Base-by-base conservation (phyloP, 2,329 filamentous ascomycete genomes). In the Orbilia brochopaga region DNA sequence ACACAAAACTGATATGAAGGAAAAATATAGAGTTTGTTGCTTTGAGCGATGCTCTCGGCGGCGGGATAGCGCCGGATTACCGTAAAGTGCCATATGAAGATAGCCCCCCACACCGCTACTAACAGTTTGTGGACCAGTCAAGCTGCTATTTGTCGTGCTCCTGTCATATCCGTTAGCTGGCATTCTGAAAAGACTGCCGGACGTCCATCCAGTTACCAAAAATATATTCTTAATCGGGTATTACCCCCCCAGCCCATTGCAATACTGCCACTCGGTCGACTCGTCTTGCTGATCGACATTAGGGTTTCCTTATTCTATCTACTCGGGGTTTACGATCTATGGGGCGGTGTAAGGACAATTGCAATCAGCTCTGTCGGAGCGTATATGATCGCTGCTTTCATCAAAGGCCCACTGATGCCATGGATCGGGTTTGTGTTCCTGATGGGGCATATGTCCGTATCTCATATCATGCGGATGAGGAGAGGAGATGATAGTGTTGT, bases 391-490 rank as follows among this genome's bases (percentile, higher is more conserved):
- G 90, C 93, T 58, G 87, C 89, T 75, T 92, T 88, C 78, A 82
- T 97, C 50, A 85, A 91, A 75, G 92, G 91, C 19, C 91, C 91
- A 0, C 90, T 93, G 78, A 99, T 99, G 94, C 94, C 94, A 82
- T 99, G 94, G 94, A 84, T 97, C 55, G 92, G 88, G 69, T 99
- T 99, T 80, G 83, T 91, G 55, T 97, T 96, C 78, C 82, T 96
- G 65, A 97, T 99, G 93, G 88, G 88, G 62, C 93, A 99, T 81
- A 90, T 97, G 89, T 93, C 92, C 51, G 79, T 93, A 77, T 96
- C 87, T 79, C 94, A 99, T 79, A 88, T 99, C 73, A 82, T 86
- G 66, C 90, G 95, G 42, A 91, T 96, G 79, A 85, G 87, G 42
- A 81, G 85, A 42, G 83, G 89, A 75, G 84, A 86, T 73, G 86